Base-by-base conservation (phyloP, 2,329 filamentous ascomycete genomes). In the Cadophora luteo-olivacea region DNA sequence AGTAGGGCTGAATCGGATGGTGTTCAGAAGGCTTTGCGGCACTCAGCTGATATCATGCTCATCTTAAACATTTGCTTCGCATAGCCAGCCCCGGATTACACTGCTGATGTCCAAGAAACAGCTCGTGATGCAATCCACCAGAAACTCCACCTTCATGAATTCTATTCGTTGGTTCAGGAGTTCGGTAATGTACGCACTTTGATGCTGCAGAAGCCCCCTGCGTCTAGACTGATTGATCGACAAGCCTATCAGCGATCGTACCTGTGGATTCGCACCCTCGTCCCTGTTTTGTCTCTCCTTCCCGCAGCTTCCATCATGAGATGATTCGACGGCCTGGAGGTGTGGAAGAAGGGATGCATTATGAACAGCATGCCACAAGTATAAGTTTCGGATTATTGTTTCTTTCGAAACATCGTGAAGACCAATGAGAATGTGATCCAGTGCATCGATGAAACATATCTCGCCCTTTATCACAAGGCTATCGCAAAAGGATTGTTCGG, bases 231-330 rank as follows among this genome's bases (percentile, higher is more conserved):
- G 16, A 22, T 41, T 61, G 65, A 69, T 69, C 65, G 61, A 65
- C 68, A 67, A 66, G 68, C 68, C 68, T 69, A 69, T 69, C 68
- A 68, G 57, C 24, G 33, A 54, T 41, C 33, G 65, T 52, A 64
- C 55, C 62, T 65, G 60, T 41, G 24, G 22, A 54, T 25, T 68
- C 25, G 25, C 24, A 51, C 55, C 67, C 58, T 49, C 49, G 58
- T 58, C 60, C 63, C 22, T 60, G 67, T 63, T 66, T 48, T 61
- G 58, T 41, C 33, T 12, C 32, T 58, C 32, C 32, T 41, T 48
- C 36, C 57, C 57, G 19, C 57, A 49, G 57, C 45, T 54, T 57
- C 36, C 11, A 48, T 61, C 22, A 22, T n/a, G 29, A 36, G 57
- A 49, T 67, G 65, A 68, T 68, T 68, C 62, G 62, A 65, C 33